phyloP scores from a whole-genome alignment of 169 alveolate genomes.

The Eimeria sp. region DNA sequence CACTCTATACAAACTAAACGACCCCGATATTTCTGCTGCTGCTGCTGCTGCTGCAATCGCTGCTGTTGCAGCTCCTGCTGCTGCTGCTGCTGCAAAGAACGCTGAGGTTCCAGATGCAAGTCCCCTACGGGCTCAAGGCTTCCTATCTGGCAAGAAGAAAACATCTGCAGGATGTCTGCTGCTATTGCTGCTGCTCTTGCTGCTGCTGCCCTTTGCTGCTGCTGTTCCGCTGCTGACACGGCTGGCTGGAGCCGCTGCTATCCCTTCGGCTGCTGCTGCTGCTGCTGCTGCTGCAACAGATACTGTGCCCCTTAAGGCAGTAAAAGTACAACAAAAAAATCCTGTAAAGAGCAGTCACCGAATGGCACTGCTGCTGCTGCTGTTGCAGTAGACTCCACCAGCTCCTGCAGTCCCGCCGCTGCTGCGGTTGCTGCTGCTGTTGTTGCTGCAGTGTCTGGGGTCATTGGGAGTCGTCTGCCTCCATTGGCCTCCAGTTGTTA shows the following conservation, averaged over 20 bases:
- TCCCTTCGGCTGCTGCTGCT: neutral
- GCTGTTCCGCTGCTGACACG: no score
- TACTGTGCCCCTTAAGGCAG: neutral
- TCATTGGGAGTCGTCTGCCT: neutral
- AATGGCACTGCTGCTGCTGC: conserved; percentile 5
- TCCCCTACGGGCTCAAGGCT: conserved; percentile 32
- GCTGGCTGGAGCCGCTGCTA: no score
- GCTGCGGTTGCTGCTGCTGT: conserved; percentile 24
- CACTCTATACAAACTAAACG: conserved; percentile 72
- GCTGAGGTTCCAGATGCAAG: neutral
- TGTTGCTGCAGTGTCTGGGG: conserved; percentile 3
- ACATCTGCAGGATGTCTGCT: conserved; percentile 3
- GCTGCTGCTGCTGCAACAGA: neutral
- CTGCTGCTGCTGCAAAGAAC: neutral
- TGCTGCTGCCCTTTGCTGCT: no score
- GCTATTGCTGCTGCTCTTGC: neutral
- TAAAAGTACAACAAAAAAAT: neutral
- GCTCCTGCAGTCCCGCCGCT: conserved; percentile 17
- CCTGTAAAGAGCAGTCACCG: neutral
- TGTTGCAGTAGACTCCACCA: neutral
- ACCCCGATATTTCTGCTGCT: conserved; percentile 27
- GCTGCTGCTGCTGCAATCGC: conserved; percentile 5
- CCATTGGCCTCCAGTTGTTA: neutral
- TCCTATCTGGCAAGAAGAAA: neutral
- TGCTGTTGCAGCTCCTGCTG: conserved; percentile 8